Percentiles rank a stretch among this genome's conserved stretches.
These are phyloP conservation scores for Capsicum chinense DNA, from an alignment of 257 asterid genomes.

Conservation along the genomic window DNA sequence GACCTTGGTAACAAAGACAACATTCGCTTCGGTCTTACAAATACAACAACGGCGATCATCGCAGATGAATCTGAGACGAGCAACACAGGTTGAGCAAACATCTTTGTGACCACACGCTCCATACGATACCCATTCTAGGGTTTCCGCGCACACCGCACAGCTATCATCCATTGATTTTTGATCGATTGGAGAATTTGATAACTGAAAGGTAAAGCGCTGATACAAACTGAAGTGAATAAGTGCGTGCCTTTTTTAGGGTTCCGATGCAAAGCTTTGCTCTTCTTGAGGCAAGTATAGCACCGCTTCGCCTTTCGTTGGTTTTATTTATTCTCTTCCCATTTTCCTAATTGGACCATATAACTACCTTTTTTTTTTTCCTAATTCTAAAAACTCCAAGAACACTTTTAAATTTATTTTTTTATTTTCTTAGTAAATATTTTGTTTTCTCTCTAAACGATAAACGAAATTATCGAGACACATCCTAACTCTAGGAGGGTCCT, in stretches of 20 bases:
- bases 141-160: constrained; percentile 97
- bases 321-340: background rate
- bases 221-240: background rate
- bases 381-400: background rate
- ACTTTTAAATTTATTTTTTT: no score
- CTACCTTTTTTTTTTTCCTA: background rate
- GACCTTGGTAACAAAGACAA: constrained; percentile 88
- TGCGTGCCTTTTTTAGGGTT: background rate
- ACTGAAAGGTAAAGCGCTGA: background rate
- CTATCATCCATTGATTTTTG: constrained; percentile 74
- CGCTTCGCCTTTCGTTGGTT: background rate
- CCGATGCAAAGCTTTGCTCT: background rate
- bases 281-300: background rate
- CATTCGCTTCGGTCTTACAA: constrained; percentile 76
- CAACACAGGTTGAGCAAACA: constrained; percentile 97
- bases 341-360: background rate
- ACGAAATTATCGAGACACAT: no score
- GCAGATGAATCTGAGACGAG: constrained; percentile 97
- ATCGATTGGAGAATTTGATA: background rate
- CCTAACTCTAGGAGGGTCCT: no score
- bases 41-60: constrained; percentile 94
- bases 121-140: constrained; percentile 93
- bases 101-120: constrained; percentile 98
- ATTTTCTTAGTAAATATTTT: no score
- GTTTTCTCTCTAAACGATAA: no score